Conservation (phyloP, 306 rosid genomes). For the Dalbergia oliveri region DNA sequence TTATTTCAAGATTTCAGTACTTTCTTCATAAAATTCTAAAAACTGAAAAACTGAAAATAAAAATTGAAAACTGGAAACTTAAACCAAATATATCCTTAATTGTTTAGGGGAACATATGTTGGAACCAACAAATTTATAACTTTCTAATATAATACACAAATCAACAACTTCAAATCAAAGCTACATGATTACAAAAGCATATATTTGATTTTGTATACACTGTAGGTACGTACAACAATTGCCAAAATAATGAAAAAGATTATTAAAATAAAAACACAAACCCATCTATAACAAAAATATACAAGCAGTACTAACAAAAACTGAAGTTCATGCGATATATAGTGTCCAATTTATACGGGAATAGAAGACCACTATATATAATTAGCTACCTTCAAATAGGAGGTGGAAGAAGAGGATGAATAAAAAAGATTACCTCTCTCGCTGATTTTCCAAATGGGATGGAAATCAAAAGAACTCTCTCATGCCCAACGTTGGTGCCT, state of each 20-base stretch:
- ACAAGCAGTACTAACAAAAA: slow-evolving; percentile 22
- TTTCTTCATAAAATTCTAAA: too few species aligned
- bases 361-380: neutral
- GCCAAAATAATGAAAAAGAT: slow-evolving; percentile 4
- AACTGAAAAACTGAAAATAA: too few species aligned
- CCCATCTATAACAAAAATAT: slow-evolving; percentile 39
- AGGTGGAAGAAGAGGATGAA: slow-evolving; percentile 31
- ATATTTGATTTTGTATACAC: slow-evolving; percentile 8
- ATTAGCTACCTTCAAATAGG: slow-evolving; percentile 13
- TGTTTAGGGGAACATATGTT: neutral
- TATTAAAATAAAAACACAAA: neutral
- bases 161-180: slow-evolving; percentile 16
- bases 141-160: slow-evolving; percentile 13
- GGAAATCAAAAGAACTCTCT: slow-evolving; percentile 54
- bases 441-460: slow-evolving; percentile 20
- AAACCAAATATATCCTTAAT: too few species aligned
- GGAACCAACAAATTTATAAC: neutral
- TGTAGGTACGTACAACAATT: neutral
- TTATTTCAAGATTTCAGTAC: too few species aligned
- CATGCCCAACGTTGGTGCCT: slow-evolving; percentile 51
- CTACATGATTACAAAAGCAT: slow-evolving; percentile 19
- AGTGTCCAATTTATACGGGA: slow-evolving; percentile 2
- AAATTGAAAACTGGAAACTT: too few species aligned
- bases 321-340: neutral
- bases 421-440: slow-evolving; percentile 46